Conservation (phyloP, 192 early-diverging fungal genomes). For the Glomus cerebriforme region DNA sequence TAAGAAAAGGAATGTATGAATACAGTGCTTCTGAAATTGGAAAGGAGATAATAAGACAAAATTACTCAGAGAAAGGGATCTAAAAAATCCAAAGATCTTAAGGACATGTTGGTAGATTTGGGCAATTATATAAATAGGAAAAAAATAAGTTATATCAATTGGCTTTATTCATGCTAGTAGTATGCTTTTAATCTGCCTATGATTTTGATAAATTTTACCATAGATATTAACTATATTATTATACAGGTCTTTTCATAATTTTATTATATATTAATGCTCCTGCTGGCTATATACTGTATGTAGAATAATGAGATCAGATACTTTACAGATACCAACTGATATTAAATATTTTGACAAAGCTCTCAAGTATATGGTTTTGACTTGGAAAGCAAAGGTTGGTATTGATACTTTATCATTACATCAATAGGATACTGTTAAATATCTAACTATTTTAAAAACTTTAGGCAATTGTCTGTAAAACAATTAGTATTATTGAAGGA, state of each 20-base stretch:
- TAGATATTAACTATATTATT: conserved; percentile 28
- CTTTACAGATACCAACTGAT: conserved; percentile 25
- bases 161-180: conserved; percentile 14
- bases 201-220: conserved; percentile 23
- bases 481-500: too few species aligned
- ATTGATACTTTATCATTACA: neutral
- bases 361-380: conserved; percentile 14
- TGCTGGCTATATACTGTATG: conserved; percentile 20
- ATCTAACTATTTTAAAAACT: too few species aligned
- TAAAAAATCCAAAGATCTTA: conserved; percentile 39
- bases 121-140: conserved; percentile 14
- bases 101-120: conserved; percentile 36
- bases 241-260: conserved; percentile 11
- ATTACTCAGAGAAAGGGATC: conserved; percentile 20
- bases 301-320: conserved; percentile 17
- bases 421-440: too few species aligned
- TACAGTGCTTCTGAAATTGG: conserved; percentile 33
- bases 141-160: conserved; percentile 7
- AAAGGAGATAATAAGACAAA: conserved; percentile 31
- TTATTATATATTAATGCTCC: conserved; percentile 27
- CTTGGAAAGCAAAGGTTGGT: conserved; percentile 34
- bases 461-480: too few species aligned
- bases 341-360: conserved; percentile 7
- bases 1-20: conserved; percentile 25
- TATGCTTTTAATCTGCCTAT: neutral